phyloP scores from a whole-genome alignment of 257 asterid genomes.

The Ligustrum vulgare region DNA sequence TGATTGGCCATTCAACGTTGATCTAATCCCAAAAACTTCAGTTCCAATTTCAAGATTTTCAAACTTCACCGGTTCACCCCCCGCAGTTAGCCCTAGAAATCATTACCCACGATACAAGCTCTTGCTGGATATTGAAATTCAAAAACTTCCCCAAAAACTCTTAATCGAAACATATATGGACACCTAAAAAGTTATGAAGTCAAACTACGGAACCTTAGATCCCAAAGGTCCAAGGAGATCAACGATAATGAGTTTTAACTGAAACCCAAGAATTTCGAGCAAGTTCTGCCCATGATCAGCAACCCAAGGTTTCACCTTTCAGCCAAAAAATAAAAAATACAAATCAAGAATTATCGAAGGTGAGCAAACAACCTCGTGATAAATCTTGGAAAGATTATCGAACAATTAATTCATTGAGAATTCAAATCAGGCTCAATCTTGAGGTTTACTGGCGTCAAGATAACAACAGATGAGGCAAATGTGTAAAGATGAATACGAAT shows the following conservation, averaged over 20 bases:
- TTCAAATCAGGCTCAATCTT: background rate
- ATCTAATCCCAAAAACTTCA: slow-evolving; percentile 4
- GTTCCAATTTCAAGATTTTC: background rate
- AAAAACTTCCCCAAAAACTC: background rate
- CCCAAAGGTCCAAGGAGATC: background rate
- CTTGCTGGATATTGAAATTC: background rate
- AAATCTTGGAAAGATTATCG: background rate
- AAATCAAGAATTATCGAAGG: background rate
- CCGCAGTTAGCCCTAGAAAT: background rate
- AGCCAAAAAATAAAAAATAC: background rate
- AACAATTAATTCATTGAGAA: background rate
- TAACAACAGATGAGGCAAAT: background rate
- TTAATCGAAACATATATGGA: background rate
- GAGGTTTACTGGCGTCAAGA: background rate
- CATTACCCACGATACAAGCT: background rate
- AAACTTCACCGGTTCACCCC: background rate
- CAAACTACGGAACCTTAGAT: background rate
- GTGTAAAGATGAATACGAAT: background rate
- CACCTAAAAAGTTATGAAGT: background rate
- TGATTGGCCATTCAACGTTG: slow-evolving; percentile 50
- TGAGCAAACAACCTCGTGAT: background rate
- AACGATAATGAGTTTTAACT: background rate
- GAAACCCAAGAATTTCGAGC: background rate
- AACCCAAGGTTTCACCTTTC: background rate
- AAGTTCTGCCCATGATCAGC: background rate